Base-by-base conservation (phyloP, 176 grass and related monocot species). In the Paspalum vaginatum region DNA sequence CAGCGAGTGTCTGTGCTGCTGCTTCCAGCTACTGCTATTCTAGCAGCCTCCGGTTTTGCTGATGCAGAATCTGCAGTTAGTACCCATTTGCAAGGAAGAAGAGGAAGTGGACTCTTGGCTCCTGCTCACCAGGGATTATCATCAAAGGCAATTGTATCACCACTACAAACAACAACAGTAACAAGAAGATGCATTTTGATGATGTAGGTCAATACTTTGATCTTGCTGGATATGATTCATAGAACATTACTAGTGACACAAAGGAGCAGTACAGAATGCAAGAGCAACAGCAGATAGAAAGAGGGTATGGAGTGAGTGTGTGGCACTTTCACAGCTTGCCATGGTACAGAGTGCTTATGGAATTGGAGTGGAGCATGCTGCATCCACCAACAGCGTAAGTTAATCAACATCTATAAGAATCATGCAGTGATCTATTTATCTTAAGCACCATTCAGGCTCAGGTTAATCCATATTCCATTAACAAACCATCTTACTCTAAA, bases 141-240 rank as follows among this genome's bases (percentile, higher is more conserved):
- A 45, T 45, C 13, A 40, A 38, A 45, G 20, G 20, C 20, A 41
- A 67, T 38, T 53, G 20, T n/a, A 44, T 18, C 42, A 46, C 42
- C 65, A 68, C 65, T 46, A 44, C 65, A 68, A 49, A 47, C 63
- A 61, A 78, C 38, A 56, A 39, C 8, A 58, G 18, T 7, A n/a
- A 43, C 64, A 44, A 67, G 24, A 27, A 26, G 8, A 26, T 82
- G 11, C 50, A 42, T 38, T 72, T 66, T 9, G 42, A 26, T 27
- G 85, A 91, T 20, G 64, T 85, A 25, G 70, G 88, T 72, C 76
- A 85, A 18, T 85, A 81, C 71, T 61, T 82, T 32, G 78, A 88
- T 85, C 20, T 88, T 49, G 24, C 52, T 38, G 72, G 66, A 25
- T 75, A 88, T 66, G 61, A 83, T 76, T 68, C 80, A 11, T 78